These are phyloP conservation scores for Fragilaria crotonensis DNA, from an alignment of 108 stramenopile species.

Conservation along the genomic window DNA sequence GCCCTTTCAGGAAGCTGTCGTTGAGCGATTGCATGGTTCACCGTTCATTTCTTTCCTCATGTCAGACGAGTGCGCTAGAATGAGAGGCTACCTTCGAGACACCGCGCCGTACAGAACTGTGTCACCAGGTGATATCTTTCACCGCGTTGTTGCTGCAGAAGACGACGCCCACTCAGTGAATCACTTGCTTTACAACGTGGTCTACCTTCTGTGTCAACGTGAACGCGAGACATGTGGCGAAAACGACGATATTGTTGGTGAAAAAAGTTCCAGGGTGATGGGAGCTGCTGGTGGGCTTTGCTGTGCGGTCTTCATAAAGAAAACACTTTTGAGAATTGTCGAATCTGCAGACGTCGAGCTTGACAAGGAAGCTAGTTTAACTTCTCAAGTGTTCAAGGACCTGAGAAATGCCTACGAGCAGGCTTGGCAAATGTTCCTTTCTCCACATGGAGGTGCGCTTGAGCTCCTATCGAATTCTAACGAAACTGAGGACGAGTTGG, in stretches of 20 bases:
- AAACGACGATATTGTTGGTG: slow-evolving; percentile 41
- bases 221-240: slow-evolving; percentile 38
- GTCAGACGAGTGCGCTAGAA: slow-evolving; percentile 67
- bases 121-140: slow-evolving; percentile 22
- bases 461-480: slow-evolving; percentile 17
- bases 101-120: slow-evolving; percentile 54
- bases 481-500: slow-evolving; percentile 17
- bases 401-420: slow-evolving; percentile 32
- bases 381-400: slow-evolving; percentile 6
- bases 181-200: slow-evolving; percentile 45
- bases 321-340: slow-evolving; percentile 39
- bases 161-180: slow-evolving; percentile 25
- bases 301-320: slow-evolving; percentile 55
- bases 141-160: slow-evolving; percentile 4
- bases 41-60: slow-evolving; percentile 63
- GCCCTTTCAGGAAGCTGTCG: slow-evolving; percentile 41
- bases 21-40: slow-evolving; percentile 39
- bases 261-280: slow-evolving; percentile 31
- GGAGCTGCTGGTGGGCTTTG: slow-evolving; percentile 55
- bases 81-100: slow-evolving; percentile 73
- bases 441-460: slow-evolving; percentile 30
- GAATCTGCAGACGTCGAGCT: slow-evolving; percentile 4
- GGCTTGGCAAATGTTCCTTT: slow-evolving; percentile 63
- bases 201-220: slow-evolving; percentile 54
- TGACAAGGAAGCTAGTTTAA: background rate